Conservation (phyloP, 2,329 filamentous ascomycete genomes). For the Fusarium sp. region DNA sequence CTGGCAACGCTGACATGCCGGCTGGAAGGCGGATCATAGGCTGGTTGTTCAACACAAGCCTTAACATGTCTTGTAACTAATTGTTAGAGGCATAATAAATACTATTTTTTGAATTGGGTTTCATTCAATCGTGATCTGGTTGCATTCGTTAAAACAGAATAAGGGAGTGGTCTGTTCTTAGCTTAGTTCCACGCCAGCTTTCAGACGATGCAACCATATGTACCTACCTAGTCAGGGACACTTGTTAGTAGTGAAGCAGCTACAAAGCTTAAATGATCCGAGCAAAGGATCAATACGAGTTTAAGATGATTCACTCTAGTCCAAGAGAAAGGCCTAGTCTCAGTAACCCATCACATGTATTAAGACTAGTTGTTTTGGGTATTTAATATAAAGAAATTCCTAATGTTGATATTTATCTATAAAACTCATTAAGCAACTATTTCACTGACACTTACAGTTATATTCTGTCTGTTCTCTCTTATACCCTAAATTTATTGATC, state of each 20-base stretch:
- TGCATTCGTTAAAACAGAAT: rapidly evolving
- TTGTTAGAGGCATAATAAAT: rapidly evolving
- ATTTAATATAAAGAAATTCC: rapidly evolving
- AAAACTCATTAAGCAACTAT: rapidly evolving
- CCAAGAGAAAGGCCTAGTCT: too few relatives aligned
- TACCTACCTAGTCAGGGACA: not conserved
- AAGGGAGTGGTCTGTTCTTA: not conserved
- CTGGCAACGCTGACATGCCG: rapidly evolving
- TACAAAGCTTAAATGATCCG: not conserved
- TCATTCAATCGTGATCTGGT: not conserved
- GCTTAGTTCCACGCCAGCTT: not conserved
- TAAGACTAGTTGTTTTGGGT: too few relatives aligned
- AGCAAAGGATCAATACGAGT: not conserved
- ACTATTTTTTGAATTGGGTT: not conserved
- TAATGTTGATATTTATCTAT: not conserved
- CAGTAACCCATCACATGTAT: not conserved
- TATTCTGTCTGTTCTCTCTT: not conserved
- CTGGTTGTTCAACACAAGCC: rapidly evolving
- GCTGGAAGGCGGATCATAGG: rapidly evolving
- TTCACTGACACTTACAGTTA: not conserved
- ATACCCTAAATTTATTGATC: too few relatives aligned
- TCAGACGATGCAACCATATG: not conserved
- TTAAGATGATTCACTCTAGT: not conserved
- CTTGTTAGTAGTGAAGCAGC: rapidly evolving
- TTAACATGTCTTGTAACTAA: not conserved